Evolutionary conservation across 306 rosid genomes (phyloP).

Genomic region (Phaseolus lunatus): DNA sequence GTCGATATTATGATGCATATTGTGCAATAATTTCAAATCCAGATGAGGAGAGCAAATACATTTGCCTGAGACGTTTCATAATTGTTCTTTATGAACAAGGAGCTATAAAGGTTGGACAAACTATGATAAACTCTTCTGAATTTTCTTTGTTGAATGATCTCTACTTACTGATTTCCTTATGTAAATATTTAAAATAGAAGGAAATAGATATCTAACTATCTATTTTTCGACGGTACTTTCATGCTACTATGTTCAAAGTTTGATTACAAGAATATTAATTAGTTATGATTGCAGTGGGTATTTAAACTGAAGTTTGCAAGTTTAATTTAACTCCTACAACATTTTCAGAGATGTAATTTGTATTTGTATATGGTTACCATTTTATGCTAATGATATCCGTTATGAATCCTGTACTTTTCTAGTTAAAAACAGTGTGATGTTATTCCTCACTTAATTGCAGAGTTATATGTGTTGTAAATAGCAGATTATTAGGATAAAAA

Average conservation of each 20-base stretch:
- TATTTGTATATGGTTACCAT: slow-evolving; percentile 14
- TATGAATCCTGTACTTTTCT: slow-evolving; percentile 20
- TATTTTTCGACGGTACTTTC: slow-evolving; percentile 10
- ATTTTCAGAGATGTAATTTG: slow-evolving; percentile 1
- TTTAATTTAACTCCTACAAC: neutral
- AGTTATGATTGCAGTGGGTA: slow-evolving; percentile 22
- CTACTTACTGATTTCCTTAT: slow-evolving; percentile 20
- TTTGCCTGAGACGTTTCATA: slow-evolving; percentile 93
- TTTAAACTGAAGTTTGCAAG: slow-evolving; percentile 17
- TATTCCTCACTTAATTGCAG: slow-evolving; percentile 27
- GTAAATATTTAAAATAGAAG: slow-evolving; percentile 8
- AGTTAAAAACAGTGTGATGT: slow-evolving; percentile 18
- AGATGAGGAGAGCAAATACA: slow-evolving; percentile 90
- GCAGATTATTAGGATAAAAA: too few species aligned
- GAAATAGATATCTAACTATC: slow-evolving; percentile 13
- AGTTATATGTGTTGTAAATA: neutral
- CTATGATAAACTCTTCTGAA: slow-evolving; percentile 29
- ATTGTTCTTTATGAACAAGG: slow-evolving; percentile 83
- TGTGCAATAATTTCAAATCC: slow-evolving; percentile 98
- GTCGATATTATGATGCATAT: slow-evolving; percentile 79
- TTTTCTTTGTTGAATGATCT: slow-evolving; percentile 7
- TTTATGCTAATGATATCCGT: slow-evolving; percentile 14
- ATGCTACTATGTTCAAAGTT: slow-evolving; percentile 18
- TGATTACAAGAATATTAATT: slow-evolving; percentile 29
- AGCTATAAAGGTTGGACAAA: slow-evolving; percentile 74